Conservation (phyloP, 2,329 filamentous ascomycete genomes). For the Penicillium polonicum region DNA sequence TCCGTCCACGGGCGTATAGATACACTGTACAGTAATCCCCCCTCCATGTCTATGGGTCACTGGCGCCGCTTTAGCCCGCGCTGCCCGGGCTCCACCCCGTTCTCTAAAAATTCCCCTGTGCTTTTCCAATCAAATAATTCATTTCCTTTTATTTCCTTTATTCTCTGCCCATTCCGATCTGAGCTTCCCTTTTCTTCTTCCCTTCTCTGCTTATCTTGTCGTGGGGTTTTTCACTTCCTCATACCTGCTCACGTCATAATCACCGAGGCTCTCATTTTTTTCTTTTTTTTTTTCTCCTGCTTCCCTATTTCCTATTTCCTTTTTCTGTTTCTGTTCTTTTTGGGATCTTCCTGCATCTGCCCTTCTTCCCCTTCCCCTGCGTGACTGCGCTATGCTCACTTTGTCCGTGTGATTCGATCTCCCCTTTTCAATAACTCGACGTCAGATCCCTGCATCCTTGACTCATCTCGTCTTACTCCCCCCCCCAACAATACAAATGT, state of each 20-base stretch:
- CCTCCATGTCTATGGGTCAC: constrained; percentile 40
- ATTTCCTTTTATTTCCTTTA: constrained; percentile 11
- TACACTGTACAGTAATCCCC: constrained; percentile 22
- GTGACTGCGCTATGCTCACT: constrained; percentile 28
- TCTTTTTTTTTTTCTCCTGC: constrained; percentile 16
- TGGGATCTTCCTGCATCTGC: constrained; percentile 11
- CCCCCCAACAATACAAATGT: constrained; percentile 35
- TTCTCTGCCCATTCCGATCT: constrained; percentile 5
- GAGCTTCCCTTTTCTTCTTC: constrained; percentile 15
- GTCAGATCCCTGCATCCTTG: constrained; percentile 29
- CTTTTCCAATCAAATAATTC: constrained; percentile 23
- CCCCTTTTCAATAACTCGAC: constrained; percentile 26
- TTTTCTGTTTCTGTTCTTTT: constrained; percentile 15
- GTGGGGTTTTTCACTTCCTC: constrained; percentile 7
- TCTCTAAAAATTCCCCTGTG: constrained; percentile 19
- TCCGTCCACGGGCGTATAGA: neutral
- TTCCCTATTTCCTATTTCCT: constrained; percentile 17
- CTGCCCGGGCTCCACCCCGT: constrained; percentile 24
- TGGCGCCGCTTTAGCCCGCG: constrained; percentile 30
- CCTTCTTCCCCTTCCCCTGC: constrained; percentile 22
- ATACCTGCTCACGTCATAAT: constrained; percentile 32
- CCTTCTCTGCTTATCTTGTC: constrained; percentile 11
- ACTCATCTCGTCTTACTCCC: constrained; percentile 24
- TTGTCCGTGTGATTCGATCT: constrained; percentile 25
- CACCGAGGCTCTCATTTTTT: constrained; percentile 27